Evolutionary conservation across 139 green algal genomes (phyloP).

Genomic region (Zygnema circumcarinatum): DNA sequence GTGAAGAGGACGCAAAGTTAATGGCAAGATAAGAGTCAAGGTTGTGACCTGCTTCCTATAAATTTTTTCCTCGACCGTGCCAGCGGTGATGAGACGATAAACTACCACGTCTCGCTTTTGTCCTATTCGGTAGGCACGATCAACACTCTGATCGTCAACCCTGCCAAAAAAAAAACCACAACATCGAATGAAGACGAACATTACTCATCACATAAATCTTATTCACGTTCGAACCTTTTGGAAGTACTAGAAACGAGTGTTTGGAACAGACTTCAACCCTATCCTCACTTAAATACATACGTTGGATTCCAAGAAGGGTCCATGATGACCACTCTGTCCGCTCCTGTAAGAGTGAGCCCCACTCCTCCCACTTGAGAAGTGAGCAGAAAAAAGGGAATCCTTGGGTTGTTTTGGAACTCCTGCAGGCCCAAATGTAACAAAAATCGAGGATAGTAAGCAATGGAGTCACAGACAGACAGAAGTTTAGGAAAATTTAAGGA

Average conservation of each 20-base stretch:
- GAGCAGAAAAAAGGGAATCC: conserved; percentile 89
- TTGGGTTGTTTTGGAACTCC: conserved; percentile 74
- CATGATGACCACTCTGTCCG: conserved; percentile 87
- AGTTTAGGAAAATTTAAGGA: not conserved
- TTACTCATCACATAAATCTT: not conserved
- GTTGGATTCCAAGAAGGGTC: conserved; percentile 79
- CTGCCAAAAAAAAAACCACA: conserved; percentile 37
- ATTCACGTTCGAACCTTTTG: too few relatives aligned
- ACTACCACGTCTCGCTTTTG: conserved; percentile 90
- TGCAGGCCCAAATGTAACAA: conserved; percentile 31
- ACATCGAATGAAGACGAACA: not conserved
- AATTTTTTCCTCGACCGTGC: conserved; percentile 97
- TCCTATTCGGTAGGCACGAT: conserved; percentile 96
- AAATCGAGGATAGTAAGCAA: too few relatives aligned
- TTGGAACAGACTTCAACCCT: too few relatives aligned
- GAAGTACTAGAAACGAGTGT: too few relatives aligned
- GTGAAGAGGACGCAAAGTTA: too few relatives aligned
- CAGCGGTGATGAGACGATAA: conserved; percentile 92
- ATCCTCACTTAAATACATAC: too few relatives aligned
- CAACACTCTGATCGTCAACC: conserved; percentile 84
- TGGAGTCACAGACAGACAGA: not conserved
- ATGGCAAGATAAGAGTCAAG: too few relatives aligned
- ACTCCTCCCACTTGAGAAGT: conserved; percentile 88
- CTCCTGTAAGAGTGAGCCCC: conserved; percentile 92
- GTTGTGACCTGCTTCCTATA: conserved; percentile 84